These are phyloP conservation scores for Maudiozyma saulgeensis DNA, from an alignment of 805 yeast genomes.

Conservation along the genomic window DNA sequence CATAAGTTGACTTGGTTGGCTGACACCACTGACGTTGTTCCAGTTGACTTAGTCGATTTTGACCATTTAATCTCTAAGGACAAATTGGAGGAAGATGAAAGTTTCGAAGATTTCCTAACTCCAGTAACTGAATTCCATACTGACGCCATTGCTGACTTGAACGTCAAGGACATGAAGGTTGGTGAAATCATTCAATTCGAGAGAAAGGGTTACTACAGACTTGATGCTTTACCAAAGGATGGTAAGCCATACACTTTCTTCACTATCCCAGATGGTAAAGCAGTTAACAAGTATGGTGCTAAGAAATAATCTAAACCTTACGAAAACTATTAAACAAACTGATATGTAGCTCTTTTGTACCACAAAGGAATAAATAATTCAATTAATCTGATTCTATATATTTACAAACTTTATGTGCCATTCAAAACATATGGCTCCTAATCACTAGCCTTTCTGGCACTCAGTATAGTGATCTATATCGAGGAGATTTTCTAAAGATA, in stretches of 20 bases:
- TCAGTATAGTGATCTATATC: no score
- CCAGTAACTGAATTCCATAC: constrained; percentile 79
- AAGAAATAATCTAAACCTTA: constrained; percentile 35
- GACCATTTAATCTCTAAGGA: constrained; percentile 94
- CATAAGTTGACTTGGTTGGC: constrained; percentile 95
- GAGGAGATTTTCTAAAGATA: no score
- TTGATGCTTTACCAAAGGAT: constrained; percentile 49
- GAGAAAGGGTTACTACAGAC: constrained; percentile 90
- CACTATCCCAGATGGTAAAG: constrained; percentile 93
- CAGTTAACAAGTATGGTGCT: constrained; percentile 65
- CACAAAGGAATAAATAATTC: no score
- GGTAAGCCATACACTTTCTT: constrained; percentile 69
- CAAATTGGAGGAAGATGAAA: constrained; percentile 84
- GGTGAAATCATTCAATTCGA: constrained; percentile 92
- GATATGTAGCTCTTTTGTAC: neutral
- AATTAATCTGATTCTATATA: no score
- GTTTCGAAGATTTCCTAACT: constrained; percentile 85
- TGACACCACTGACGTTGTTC: constrained; percentile 58
- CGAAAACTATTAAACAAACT: neutral
- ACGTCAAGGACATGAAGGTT: constrained; percentile 63
- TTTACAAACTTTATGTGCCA: no score
- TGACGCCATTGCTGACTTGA: constrained; percentile 69
- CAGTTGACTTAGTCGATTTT: constrained; percentile 77
- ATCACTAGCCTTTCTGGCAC: no score
- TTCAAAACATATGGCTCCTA: no score